Conservation (phyloP, 116 monocot species). For the Trichopus zeylanicus region DNA sequence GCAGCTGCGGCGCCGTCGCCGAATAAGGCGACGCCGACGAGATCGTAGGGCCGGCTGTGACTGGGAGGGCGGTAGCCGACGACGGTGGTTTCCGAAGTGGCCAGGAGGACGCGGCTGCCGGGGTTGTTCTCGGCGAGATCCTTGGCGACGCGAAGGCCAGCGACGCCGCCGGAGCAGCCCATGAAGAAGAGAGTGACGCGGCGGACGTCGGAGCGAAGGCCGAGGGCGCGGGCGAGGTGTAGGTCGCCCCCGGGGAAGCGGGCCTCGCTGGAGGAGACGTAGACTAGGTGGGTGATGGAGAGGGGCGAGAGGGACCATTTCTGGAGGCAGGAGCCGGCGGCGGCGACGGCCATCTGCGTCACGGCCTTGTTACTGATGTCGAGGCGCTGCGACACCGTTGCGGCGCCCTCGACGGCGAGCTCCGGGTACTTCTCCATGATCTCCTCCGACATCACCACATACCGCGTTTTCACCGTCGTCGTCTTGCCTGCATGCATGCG, state of each 20-base stretch:
- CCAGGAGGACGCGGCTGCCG: constrained; percentile 51
- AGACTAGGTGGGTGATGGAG: constrained; percentile 49
- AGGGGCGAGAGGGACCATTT: constrained; percentile 25
- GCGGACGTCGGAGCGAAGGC: constrained; percentile 25
- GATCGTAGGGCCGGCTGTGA: constrained; percentile 40
- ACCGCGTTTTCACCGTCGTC: constrained; percentile 70
- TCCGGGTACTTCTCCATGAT: constrained; percentile 51
- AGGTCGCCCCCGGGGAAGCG: constrained; percentile 62
- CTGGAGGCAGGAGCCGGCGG: constrained; percentile 22
- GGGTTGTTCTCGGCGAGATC: constrained; percentile 62
- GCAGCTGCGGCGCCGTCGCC: constrained; percentile 52
- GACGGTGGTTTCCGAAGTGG: constrained; percentile 57
- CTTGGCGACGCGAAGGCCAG: constrained; percentile 54
- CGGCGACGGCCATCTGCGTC: constrained; percentile 49
- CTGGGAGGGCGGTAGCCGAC: constrained; percentile 47
- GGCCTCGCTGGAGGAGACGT: constrained; percentile 68
- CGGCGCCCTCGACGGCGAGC: constrained; percentile 33
- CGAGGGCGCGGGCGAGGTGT: constrained; percentile 41
- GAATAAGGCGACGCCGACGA: constrained; percentile 57
- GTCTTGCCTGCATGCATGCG: constrained; percentile 39
- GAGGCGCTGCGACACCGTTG: constrained; percentile 45
- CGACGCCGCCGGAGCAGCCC: constrained; percentile 63
- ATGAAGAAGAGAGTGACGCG: constrained; percentile 40
- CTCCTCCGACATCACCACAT: constrained; percentile 60
- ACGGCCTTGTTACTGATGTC: constrained; percentile 52